Evolutionary conservation across 2,329 filamentous ascomycete genomes (phyloP), one percentile per base, ranked within the genome.

Genomic region (Ceratocystis papillata): DNA sequence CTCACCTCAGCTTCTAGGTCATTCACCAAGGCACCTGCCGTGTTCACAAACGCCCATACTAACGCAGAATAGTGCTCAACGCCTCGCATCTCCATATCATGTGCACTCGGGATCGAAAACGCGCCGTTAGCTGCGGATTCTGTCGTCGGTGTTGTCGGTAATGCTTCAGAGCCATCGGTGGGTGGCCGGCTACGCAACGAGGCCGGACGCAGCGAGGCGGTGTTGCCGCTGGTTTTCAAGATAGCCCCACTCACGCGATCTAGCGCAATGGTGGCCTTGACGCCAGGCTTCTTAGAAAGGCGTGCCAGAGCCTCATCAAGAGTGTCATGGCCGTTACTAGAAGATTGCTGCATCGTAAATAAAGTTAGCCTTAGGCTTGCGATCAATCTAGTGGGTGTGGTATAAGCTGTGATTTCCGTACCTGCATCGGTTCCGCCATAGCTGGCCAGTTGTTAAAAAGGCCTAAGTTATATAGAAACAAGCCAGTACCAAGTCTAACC

Each of bases 261-360:
- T 53, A 94, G 79, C 65, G 90, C 83, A 62, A 94, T 80, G 65
- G 88, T 88, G 70, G 87, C 88, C 74, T 88, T 88, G 63, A 94
- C 89, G 68, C 88, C 88, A 37, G 87, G 82, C 72, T 93, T 93
- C 73, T 87, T 87, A 50, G 87, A 85, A 57, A 94, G 79, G 20
- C 87, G 85, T 60, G 82, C 83, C 68, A 92, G 81, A 68, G 83
- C 77, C 78, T 85, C 82, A 64, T 84, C 81, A 68, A 89, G 81
- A 53, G 82, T 83, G 71, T 88, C 85, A 68, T 83, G 79, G 69
- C 78, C 33, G 61, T 50, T 50, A 30, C 22, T 37, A 12, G 61
- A 45, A 20, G 65, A 33, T 37, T 64, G 37, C 6, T 64, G n/a
- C 25, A 45, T 37, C 20, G 41, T 20, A 45, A 37, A 61, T n/a